A percentile compares a stretch with the other conserved stretches of the same genome.
Conservation (phyloP, 2,329 filamentous ascomycete species). For the Lecanicillium sp. region DNA sequence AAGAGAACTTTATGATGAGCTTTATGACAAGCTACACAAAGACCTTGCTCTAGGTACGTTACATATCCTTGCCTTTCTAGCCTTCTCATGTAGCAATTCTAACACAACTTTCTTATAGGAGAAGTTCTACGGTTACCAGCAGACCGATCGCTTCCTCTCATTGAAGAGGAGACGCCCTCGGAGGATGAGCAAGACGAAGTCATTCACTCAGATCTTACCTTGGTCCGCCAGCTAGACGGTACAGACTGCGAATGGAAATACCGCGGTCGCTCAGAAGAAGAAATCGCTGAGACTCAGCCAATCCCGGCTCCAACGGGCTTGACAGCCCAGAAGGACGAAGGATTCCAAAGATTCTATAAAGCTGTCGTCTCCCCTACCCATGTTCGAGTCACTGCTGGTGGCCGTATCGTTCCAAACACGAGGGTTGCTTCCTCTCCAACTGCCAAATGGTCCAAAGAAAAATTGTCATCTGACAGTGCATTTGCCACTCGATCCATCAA, state of each 20-base stretch:
- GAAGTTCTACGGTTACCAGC: slow-evolving; percentile 23
- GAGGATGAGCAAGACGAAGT: slow-evolving; percentile 1
- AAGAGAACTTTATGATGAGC: slow-evolving; percentile 18
- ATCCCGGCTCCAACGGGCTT: slow-evolving; percentile 45
- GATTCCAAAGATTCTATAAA: slow-evolving; percentile 61
- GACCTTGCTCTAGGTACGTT: slow-evolving; percentile 33
- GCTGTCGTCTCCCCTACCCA: slow-evolving; percentile 60
- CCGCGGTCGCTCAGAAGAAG: slow-evolving; percentile 34
- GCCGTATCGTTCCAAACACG: slow-evolving; percentile 58
- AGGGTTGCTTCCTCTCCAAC: slow-evolving; percentile 44
- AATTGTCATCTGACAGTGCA: slow-evolving; percentile 14
- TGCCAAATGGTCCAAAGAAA: slow-evolving; percentile 40
- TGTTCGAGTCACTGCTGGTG: slow-evolving; percentile 58
- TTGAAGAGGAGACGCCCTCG: slow-evolving; percentile 20
- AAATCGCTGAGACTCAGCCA: slow-evolving; percentile 35
- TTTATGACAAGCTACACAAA: slow-evolving; percentile 25
- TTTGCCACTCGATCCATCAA: slow-evolving; percentile 12
- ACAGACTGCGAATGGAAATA: slow-evolving; percentile 37
- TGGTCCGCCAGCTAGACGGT: slow-evolving; percentile 27
- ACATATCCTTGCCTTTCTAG: background rate
- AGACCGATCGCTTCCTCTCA: slow-evolving; percentile 19
- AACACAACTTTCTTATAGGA: slow-evolving; percentile 14
- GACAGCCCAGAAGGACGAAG: slow-evolving; percentile 49
- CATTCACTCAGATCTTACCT: slow-evolving; percentile 9
- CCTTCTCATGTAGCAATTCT: too few species aligned